These are phyloP conservation scores for Pseudonitzschia delicatissima DNA, from an alignment of 108 stramenopile species.

Conservation along the genomic window DNA sequence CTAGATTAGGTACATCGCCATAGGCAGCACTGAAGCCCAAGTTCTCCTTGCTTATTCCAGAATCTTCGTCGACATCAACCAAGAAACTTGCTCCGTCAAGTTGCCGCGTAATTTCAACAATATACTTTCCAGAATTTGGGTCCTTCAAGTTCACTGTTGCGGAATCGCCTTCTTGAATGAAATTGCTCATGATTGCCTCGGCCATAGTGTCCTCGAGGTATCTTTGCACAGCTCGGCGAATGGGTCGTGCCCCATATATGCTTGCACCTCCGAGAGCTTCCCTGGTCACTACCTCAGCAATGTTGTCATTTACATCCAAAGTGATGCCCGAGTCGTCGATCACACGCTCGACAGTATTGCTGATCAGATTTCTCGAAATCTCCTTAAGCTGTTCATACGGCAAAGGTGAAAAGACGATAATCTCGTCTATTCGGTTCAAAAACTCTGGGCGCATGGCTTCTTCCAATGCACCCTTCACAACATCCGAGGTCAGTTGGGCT, in stretches of 20 bases:
- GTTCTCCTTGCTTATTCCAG: constrained; percentile 29
- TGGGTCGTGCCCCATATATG: constrained; percentile 73
- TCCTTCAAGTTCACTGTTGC: constrained; percentile 49
- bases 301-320: constrained; percentile 47
- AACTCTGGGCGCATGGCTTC: constrained; percentile 86
- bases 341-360: constrained; percentile 49
- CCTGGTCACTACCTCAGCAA: constrained; percentile 53
- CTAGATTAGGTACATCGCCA: constrained; percentile 36
- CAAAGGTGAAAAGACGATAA: constrained; percentile 88
- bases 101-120: constrained; percentile 32
- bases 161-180: constrained; percentile 59
- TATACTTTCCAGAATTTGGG: constrained; percentile 24
- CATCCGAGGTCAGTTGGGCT: constrained; percentile 22
- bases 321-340: constrained; percentile 46
- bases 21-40: constrained; percentile 28
- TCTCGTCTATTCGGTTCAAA: constrained; percentile 96
- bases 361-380: constrained; percentile 61
- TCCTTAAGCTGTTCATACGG: constrained; percentile 61
- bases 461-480: constrained; percentile 64
- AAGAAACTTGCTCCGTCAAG: constrained; percentile 25
- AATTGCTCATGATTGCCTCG: constrained; percentile 72
- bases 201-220: constrained; percentile 73
- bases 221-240: constrained; percentile 66
- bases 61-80: constrained; percentile 39
- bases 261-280: constrained; percentile 56